Base-by-base conservation (phyloP, 2,329 filamentous ascomycete species). In the Fusarium incarnatum region DNA sequence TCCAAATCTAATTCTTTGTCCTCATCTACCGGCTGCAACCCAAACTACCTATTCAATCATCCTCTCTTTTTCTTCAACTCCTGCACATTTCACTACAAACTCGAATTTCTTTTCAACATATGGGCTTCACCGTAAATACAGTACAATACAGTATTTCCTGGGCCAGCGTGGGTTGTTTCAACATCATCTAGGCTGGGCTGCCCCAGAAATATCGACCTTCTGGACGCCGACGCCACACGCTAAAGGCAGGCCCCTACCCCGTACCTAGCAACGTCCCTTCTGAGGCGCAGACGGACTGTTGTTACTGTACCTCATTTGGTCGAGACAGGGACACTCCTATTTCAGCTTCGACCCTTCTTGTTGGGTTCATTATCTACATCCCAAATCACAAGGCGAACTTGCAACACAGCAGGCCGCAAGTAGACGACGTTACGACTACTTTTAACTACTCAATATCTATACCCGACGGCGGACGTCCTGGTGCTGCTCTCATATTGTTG, bases 311-410 rank as follows among this genome's bases (percentile, higher is more conserved):
- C 54, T 52, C 49, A 56, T 56, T 56, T 55, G 53, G 49, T 32
- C 49, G 40, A 41, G 40, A 45, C 46, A 52, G 47, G 47, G 46
- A 52, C 70, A 72, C 71, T 73, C 71, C 71, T 73, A 73, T 73
- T 73, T 70, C 70, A 64, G 55, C 45, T 60, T 49, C 63, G 62
- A 66, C 54, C 49, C 58, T 50, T 73, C 60, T 63, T 60, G 67
- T 66, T 72, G 70, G 60, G 68, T 50, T 60, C 53, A 66, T 49
- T 65, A 67, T 70, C 71, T 64, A 63, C 69, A 64, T 61, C 62
- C 64, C 71, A 72, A 55, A 68, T 73, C 71, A 73, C 67, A 67
- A 54, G 69, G 71, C 60, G 71, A 66, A 73, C 71, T 60, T 70
- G 60, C 71, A 74, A 54, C 64, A 60, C 42, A 65, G 48, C 56